These are phyloP conservation scores for Silene conica DNA, from an alignment of 148 eudicot genomes.

Conservation along the genomic window DNA sequence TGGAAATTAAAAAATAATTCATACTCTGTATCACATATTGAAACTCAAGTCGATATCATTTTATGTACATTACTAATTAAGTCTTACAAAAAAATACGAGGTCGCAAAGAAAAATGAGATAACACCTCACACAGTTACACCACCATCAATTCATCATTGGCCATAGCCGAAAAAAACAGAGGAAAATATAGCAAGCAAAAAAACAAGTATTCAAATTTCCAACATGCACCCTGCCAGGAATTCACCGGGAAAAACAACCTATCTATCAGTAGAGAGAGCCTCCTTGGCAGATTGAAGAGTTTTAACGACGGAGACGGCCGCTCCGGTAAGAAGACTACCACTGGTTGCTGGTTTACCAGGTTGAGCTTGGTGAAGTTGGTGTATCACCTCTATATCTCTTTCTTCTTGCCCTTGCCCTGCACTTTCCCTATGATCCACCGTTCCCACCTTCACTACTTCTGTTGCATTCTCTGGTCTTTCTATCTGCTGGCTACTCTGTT, in stretches of 20 bases:
- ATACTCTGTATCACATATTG: too few relatives aligned
- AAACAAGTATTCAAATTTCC: background rate
- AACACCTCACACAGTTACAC: too few relatives aligned
- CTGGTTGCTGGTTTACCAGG: slow-evolving; percentile 25
- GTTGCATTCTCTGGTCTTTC: slow-evolving; percentile 3
- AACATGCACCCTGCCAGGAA: background rate
- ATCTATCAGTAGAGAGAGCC: slow-evolving; percentile 23
- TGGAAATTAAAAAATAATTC: too few relatives aligned
- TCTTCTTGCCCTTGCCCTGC: slow-evolving; percentile 35
- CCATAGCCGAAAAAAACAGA: too few relatives aligned
- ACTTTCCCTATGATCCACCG: slow-evolving; percentile 39
- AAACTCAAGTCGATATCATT: too few relatives aligned
- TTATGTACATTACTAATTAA: too few relatives aligned
- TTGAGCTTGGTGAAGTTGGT: slow-evolving; percentile 31
- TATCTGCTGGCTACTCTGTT: slow-evolving; percentile 12
- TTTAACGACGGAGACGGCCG: slow-evolving; percentile 34
- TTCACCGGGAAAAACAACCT: background rate
- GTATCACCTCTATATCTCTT: slow-evolving; percentile 34
- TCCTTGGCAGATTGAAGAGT: slow-evolving; percentile 43
- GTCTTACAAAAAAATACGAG: too few relatives aligned
- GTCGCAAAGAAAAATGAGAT: too few relatives aligned
- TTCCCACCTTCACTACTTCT: slow-evolving; percentile 29
- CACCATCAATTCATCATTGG: too few relatives aligned
- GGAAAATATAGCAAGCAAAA: too few relatives aligned
- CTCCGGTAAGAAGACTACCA: slow-evolving; percentile 31